Evolutionary conservation across 1,284 basidiomycete species (phyloP).

Genomic region (Bondarzewia mesenterica): DNA sequence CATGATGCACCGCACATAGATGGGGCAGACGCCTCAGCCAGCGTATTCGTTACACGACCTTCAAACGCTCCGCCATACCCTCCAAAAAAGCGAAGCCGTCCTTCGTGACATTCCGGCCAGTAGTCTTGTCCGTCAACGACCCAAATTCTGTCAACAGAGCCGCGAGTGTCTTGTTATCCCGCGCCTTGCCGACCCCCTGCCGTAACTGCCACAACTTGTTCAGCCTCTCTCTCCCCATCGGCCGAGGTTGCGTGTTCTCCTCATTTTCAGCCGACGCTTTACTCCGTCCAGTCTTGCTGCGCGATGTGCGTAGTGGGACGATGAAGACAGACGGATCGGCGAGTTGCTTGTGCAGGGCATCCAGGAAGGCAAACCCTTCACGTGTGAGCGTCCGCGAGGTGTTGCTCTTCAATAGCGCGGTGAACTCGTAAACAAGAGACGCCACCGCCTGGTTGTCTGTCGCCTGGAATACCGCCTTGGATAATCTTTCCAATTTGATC

Average conservation of each 20-base stretch:
- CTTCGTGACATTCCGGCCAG: constrained; percentile 63
- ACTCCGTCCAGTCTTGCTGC: constrained; percentile 30
- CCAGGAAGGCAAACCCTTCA: constrained; percentile 62
- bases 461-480: constrained; percentile 33
- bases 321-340: constrained; percentile 54
- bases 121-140: constrained; percentile 53
- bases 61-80: constrained; percentile 43
- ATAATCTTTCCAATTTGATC: constrained; percentile 38
- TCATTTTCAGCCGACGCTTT: constrained; percentile 9
- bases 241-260: background rate
- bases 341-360: constrained; percentile 59
- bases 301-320: constrained; percentile 41
- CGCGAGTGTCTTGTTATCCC: constrained; percentile 47
- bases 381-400: constrained; percentile 59
- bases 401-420: constrained; percentile 48
- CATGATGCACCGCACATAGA: no score
- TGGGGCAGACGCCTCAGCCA: no score
- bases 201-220: constrained; percentile 48
- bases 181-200: constrained; percentile 40
- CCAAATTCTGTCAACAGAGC: constrained; percentile 60
- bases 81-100: constrained; percentile 67
- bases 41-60: background rate
- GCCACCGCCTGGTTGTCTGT: constrained; percentile 47
- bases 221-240: constrained; percentile 36
- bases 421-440: constrained; percentile 47